phyloP scores from a whole-genome alignment of 805 yeast genomes.

The Saturnispora mendoncae region DNA sequence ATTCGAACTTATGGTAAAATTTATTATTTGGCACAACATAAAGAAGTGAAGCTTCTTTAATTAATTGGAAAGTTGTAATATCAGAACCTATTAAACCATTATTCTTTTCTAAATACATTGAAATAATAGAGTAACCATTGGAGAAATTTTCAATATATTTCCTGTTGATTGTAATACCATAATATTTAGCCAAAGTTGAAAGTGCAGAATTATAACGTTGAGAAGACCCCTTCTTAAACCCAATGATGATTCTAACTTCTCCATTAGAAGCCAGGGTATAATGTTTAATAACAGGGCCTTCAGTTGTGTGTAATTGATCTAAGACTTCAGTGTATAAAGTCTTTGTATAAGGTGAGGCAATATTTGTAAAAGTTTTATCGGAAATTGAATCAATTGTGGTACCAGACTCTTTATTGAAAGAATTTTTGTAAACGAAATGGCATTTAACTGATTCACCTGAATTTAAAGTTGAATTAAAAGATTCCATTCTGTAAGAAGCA shows the following conservation, averaged over 20 bases:
- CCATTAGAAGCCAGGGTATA: conserved; percentile 69
- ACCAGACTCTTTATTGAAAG: conserved; percentile 31
- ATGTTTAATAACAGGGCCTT: conserved; percentile 90
- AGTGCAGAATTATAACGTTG: conserved; percentile 84
- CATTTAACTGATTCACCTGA: conserved; percentile 45
- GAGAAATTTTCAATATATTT: conserved; percentile 92
- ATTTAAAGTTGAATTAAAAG: conserved; percentile 59
- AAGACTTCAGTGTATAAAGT: conserved; percentile 65
- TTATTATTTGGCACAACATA: conserved; percentile 85
- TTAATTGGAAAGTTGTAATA: conserved; percentile 70
- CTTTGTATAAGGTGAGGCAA: conserved; percentile 75
- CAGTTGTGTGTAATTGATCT: conserved; percentile 55
- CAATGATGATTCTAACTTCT: conserved; percentile 84
- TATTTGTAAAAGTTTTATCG: conserved; percentile 67
- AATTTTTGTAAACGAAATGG: conserved; percentile 76
- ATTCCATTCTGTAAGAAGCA: conserved; percentile 60
- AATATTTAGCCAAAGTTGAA: conserved; percentile 78
- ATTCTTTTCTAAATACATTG: conserved; percentile 71
- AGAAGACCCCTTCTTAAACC: conserved; percentile 75
- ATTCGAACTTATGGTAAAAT: conserved; percentile 64
- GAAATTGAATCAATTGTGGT: conserved; percentile 51
- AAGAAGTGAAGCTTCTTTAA: conserved; percentile 86
- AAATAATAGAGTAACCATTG: conserved; percentile 78
- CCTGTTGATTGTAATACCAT: conserved; percentile 74
- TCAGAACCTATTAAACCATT: conserved; percentile 43